A percentile compares a stretch with the other conserved stretches of the same genome.
These are phyloP conservation scores for Hericium rajendrae DNA, from an alignment of 768 basidiomycete genomes.

Conservation along the genomic window DNA sequence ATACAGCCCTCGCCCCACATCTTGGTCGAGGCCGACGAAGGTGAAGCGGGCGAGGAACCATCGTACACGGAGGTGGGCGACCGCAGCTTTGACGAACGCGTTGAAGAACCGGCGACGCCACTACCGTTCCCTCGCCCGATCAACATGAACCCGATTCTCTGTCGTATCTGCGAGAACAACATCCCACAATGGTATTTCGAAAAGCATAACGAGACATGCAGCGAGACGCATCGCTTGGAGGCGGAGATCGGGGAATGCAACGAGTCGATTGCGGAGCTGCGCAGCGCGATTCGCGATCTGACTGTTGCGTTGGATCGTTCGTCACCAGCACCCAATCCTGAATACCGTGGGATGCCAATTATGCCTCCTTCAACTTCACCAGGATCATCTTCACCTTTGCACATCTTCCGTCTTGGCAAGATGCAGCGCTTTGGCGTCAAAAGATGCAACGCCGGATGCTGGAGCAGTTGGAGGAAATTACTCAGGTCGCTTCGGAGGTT, in stretches of 20 bases:
- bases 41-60: constrained; percentile 25
- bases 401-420: constrained; percentile 61
- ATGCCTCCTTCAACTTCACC: constrained; percentile 67
- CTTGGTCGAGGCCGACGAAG: constrained; percentile 38
- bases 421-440: constrained; percentile 74
- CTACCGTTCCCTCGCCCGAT: constrained; percentile 75
- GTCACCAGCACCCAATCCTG: constrained; percentile 57
- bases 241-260: constrained; percentile 92
- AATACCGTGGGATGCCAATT: constrained; percentile 85
- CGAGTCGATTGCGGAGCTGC: constrained; percentile 82
- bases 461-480: constrained; percentile 79
- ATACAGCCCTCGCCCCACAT: constrained; percentile 45
- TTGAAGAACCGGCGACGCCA: constrained; percentile 38
- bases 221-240: constrained; percentile 90
- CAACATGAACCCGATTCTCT: constrained; percentile 76
- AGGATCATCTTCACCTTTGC: constrained; percentile 62
- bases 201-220: constrained; percentile 99
- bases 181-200: constrained; percentile 99
- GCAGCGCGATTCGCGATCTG: constrained; percentile 78
- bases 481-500: constrained; percentile 71
- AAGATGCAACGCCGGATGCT: constrained; percentile 73
- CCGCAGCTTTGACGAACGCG: not conserved
- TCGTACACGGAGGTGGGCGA: constrained; percentile 15
- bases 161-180: constrained; percentile 94
- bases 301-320: constrained; percentile 60